Evolutionary conservation across 257 asterid species (phyloP), one percentile per base, ranked within the genome.

Genomic region (Penstemon eatonii): DNA sequence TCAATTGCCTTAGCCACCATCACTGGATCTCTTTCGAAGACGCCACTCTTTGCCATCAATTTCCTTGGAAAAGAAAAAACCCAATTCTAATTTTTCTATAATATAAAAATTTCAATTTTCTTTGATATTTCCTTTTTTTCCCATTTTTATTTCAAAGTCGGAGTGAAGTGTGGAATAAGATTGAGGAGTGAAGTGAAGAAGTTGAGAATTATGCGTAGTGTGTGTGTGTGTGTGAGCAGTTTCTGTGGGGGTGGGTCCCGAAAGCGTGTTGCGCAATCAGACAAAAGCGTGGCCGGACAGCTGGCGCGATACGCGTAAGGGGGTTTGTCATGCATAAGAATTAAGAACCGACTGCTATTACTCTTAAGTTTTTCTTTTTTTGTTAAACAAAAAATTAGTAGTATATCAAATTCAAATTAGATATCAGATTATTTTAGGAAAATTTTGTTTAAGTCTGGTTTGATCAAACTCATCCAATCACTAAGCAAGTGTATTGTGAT

Each of bases 21-120:
- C 69, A 74, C 58, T 44, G 78, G 85, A 80, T 89, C 92, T 33
- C 72, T 81, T 50, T 84, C 95, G 49, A 74, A 60, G 57, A 82
- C 91, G 38, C 88, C 96, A 3, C 84, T 84, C 79, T 94, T 94
- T 44, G 96, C 96, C 99, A 91, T 94, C 73, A 10, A 60, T 37
- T 15, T 8, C 6, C n/a, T 8, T 72, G 38, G 1, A 25, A 25
- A 25, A 25, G 0, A 25, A 25, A 25, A 25, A 25, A 25, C 8
- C 38, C 12, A 44, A 49, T 37, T 10, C 6, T 50, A 4, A 2
- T 10, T 0, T 36, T 13, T 40, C 18, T 40, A 44, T 15, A 56
- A 61, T 15, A 60, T 53, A 37, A 15, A 39, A 38, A 50, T 65
- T 2, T 63, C 13, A 39, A 25, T 12, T 41, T 55, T 3, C 25